phyloP scores from a whole-genome alignment of 345 rosid species.

The Corymbia maculata region DNA sequence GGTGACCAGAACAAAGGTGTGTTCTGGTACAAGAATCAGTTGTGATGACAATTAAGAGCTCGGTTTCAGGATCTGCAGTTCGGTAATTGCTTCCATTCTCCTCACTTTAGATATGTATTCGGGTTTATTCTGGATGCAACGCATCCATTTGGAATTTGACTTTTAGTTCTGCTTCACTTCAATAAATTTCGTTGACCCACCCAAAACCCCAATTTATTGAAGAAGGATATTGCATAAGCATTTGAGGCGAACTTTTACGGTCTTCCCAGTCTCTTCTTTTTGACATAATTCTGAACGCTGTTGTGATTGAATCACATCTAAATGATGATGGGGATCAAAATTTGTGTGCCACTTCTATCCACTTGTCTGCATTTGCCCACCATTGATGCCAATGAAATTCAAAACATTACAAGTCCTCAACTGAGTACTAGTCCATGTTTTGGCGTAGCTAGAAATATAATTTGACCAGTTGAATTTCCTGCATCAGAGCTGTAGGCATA shows the following conservation, averaged over 20 bases:
- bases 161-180: not conserved
- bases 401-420: not conserved
- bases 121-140: not conserved
- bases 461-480: not conserved
- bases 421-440: not conserved
- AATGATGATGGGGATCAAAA: not conserved
- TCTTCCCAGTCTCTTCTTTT: not conserved
- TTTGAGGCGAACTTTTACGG: not conserved
- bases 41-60: slow-evolving; percentile 11
- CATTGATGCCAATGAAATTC: not conserved
- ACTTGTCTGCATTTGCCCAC: not conserved
- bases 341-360: not conserved
- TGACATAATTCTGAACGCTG: not conserved
- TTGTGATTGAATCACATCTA: not conserved
- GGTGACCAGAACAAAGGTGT: slow-evolving; percentile 55
- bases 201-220: not conserved
- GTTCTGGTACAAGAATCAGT: slow-evolving; percentile 67
- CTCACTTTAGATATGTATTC: not conserved
- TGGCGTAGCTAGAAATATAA: not conserved
- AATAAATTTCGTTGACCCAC: not conserved
- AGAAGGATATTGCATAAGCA: not conserved
- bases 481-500: not conserved
- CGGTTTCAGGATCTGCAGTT: not conserved
- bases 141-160: not conserved
- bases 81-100: not conserved